Evolutionary conservation across 2,329 filamentous ascomycete genomes (phyloP).

Genomic region (Verticillium dahliae): DNA sequence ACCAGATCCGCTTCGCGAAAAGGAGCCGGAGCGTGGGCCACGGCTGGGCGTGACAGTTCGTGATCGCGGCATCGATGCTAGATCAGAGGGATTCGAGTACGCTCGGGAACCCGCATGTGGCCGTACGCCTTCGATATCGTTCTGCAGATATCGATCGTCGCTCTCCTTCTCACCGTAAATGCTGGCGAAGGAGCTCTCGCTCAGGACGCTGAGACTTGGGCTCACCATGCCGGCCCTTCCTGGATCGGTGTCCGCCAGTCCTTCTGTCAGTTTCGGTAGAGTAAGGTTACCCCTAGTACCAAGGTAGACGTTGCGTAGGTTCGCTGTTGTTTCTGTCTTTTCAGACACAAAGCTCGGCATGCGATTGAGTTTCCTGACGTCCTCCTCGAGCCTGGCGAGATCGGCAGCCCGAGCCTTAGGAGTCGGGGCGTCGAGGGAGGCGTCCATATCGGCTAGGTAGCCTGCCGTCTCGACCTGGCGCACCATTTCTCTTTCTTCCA

Average conservation of each 20-base stretch:
- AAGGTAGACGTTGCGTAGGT: conserved; percentile 54
- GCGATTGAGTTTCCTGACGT: conserved; percentile 36
- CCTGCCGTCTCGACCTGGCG: conserved; percentile 39
- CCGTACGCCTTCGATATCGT: background rate
- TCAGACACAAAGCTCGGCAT: conserved; percentile 63
- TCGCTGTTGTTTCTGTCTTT: conserved; percentile 50
- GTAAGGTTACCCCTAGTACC: conserved; percentile 42
- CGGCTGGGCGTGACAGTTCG: conserved; percentile 15
- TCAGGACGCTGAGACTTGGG: conserved; percentile 57
- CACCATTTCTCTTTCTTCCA: conserved; percentile 47
- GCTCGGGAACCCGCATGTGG: background rate
- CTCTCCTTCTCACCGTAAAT: conserved; percentile 47
- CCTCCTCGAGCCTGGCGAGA: conserved; percentile 17
- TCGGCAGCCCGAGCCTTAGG: conserved; percentile 12
- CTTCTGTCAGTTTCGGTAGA: conserved; percentile 39
- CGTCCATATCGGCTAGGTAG: conserved; percentile 22
- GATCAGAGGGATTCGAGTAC: background rate
- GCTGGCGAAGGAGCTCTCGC: conserved; percentile 61
- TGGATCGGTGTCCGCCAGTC: conserved; percentile 22
- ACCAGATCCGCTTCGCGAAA: conserved; percentile 18
- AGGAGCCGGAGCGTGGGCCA: conserved; percentile 21
- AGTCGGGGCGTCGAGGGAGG: conserved; percentile 6
- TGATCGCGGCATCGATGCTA: background rate
- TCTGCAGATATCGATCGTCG: conserved; percentile 6
- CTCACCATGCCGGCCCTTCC: conserved; percentile 37